Evolutionary conservation across 495 filamentous ascomycete genomes (phyloP), one percentile per base, ranked within the genome.

Genomic region (Hypoxylon crocopeplum): DNA sequence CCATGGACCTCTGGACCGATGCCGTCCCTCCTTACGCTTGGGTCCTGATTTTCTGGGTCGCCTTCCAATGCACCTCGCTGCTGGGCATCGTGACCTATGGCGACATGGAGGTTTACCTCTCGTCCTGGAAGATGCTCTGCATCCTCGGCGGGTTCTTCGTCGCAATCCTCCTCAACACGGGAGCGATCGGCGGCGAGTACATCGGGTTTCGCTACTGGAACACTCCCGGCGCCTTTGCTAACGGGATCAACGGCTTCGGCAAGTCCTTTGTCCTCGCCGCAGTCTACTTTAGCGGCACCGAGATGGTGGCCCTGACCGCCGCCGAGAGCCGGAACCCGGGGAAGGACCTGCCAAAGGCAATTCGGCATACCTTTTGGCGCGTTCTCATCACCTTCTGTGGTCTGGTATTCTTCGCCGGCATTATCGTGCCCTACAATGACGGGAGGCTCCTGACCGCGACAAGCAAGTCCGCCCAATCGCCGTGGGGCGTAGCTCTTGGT

Each of bases 281-380:
- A 1, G 89, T 91, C 51, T 86, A 88, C 19, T 91, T 86, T 60
- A 80, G 87, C 24, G 88, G 89, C 12, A 90, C 88, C 3, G 89
- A 93, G 66, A 76, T 90, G 55, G 78, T 93, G 39, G 89, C 86
- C 59, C 68, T 90, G 34, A 85, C 87, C 5, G 87, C 86, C 0
- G 84, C 82, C 48, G 87, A 90, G 73, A 88, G 86, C 22, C 79
- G 84, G 42, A 86, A 90, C 52, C 86, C 86, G 11, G 78, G 80
- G 64, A 81, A 80, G 64, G 84, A 85, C 30, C 76, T 88, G n/a
- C 85, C 86, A 0, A 76, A 75, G 1, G 86, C 85, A 0, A 86
- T 88, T 37, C 77, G 77, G 42, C 85, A 86, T 67, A 85, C 82
- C 7, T 86, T 86, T 63, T 85, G 76, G 75, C 81, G 85, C n/a